Percentiles rank a stretch among this genome's conserved stretches.
Evolutionary conservation across 2,329 filamentous ascomycete species (phyloP).

Genomic region (Myotisia sp.): DNA sequence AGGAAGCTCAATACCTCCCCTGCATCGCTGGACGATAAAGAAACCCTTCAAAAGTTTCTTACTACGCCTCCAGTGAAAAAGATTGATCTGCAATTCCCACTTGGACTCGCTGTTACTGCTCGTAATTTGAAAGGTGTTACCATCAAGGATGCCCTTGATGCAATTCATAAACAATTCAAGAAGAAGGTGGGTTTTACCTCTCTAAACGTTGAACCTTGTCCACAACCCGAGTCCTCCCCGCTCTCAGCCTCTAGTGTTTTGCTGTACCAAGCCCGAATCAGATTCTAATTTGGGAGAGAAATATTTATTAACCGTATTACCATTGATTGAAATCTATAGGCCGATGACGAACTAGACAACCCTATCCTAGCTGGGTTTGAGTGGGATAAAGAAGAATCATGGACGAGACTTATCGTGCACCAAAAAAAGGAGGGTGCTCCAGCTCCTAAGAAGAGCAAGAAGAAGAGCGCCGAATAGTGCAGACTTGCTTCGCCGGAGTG

Average conservation of each 20-base stretch:
- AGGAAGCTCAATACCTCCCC: constrained; percentile 94
- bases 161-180: constrained; percentile 91
- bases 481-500: no score
- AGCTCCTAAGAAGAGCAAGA: constrained; percentile 50
- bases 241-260: neutral
- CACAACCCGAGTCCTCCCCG: neutral
- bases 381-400: constrained; percentile 88
- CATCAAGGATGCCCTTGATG: constrained; percentile 91
- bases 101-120: constrained; percentile 75
- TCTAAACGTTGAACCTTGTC: neutral
- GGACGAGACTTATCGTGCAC: constrained; percentile 75
- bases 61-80: constrained; percentile 76
- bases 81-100: constrained; percentile 82
- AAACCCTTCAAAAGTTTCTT: constrained; percentile 67
- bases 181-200: constrained; percentile 73
- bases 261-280: no score
- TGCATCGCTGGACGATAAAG: constrained; percentile 62
- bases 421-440: constrained; percentile 56
- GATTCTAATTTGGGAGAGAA: no score
- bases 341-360: constrained; percentile 77
- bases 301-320: neutral
- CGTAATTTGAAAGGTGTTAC: constrained; percentile 89
- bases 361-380: constrained; percentile 89
- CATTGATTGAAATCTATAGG: constrained; percentile 35
- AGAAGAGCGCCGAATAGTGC: no score